Conservation (phyloP, 192 early-diverging fungal species). For the Powellomyces hirtus region DNA sequence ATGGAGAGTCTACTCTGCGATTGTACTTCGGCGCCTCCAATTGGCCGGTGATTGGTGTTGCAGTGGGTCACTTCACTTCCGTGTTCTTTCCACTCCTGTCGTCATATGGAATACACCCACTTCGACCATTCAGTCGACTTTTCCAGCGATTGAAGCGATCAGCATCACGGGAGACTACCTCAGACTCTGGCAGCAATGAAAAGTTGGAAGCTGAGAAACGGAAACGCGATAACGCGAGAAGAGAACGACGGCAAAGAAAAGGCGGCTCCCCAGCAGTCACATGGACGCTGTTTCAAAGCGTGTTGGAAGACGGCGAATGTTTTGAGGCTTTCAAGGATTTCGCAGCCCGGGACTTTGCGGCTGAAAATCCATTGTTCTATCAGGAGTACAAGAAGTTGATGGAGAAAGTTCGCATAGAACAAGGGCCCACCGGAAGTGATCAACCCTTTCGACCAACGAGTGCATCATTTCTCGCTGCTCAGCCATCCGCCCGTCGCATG, state of each 20-base stretch:
- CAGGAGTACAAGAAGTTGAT: slow-evolving; percentile 33
- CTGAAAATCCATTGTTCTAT: slow-evolving; percentile 38
- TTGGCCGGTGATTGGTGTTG: slow-evolving; percentile 23
- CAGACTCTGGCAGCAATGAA: not conserved
- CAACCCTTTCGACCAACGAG: not conserved
- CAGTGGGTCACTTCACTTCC: slow-evolving; percentile 22
- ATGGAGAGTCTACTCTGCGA: slow-evolving; percentile 16
- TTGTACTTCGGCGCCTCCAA: slow-evolving; percentile 27
- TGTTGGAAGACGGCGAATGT: slow-evolving; percentile 23
- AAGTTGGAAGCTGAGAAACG: not conserved
- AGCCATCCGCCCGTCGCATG: not conserved
- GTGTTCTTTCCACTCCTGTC: slow-evolving; percentile 20
- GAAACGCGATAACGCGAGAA: not conserved
- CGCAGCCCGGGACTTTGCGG: slow-evolving; percentile 32
- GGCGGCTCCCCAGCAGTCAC: not conserved
- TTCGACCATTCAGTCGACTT: not conserved
- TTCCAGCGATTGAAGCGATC: slow-evolving; percentile 12
- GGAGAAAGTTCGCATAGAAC: slow-evolving; percentile 25
- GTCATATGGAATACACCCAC: slow-evolving; percentile 14
- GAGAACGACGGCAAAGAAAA: too few relatives aligned
- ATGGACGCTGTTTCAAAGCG: slow-evolving; percentile 27
- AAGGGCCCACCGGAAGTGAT: not conserved
- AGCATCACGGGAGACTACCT: slow-evolving; percentile 8
- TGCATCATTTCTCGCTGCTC: not conserved
- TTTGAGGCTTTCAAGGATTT: slow-evolving; percentile 37